These are phyloP conservation scores for Pythium angustatum DNA, from an alignment of 352 stramenopile genomes.

Conservation along the genomic window DNA sequence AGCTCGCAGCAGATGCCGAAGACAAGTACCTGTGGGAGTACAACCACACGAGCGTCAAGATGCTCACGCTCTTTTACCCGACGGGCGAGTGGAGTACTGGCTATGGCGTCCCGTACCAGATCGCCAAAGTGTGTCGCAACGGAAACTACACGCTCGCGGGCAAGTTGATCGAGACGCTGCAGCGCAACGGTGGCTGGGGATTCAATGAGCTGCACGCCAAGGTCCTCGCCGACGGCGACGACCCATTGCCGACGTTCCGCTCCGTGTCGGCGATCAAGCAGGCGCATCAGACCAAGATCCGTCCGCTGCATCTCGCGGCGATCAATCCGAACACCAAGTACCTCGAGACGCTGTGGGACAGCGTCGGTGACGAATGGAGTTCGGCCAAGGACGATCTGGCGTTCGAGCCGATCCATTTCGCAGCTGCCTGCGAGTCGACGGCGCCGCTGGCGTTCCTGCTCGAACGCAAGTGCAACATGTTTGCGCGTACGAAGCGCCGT, in stretches of 20 bases:
- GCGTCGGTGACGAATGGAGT: slow-evolving; percentile 48
- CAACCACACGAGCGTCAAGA: slow-evolving; percentile 49
- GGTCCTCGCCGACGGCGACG: slow-evolving; percentile 45
- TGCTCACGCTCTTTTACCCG: slow-evolving; percentile 69
- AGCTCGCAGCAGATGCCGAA: neutral
- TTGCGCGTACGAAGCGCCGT: slow-evolving; percentile 56
- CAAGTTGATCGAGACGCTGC: slow-evolving; percentile 58
- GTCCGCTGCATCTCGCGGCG: slow-evolving; percentile 65
- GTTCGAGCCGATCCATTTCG: slow-evolving; percentile 73
- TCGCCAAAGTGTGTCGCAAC: slow-evolving; percentile 36
- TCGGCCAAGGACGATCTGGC: slow-evolving; percentile 57
- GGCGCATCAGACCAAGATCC: slow-evolving; percentile 57
- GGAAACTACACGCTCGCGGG: slow-evolving; percentile 50
- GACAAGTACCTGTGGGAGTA: slow-evolving; percentile 46
- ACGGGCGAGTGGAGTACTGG: slow-evolving; percentile 52
- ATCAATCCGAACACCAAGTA: slow-evolving; percentile 79
- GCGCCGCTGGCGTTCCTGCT: slow-evolving; percentile 63
- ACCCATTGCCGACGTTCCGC: slow-evolving; percentile 52
- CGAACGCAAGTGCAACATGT: slow-evolving; percentile 54
- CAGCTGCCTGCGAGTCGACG: slow-evolving; percentile 51
- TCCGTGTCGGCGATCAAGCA: slow-evolving; percentile 72
- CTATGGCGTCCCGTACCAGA: slow-evolving; percentile 35
- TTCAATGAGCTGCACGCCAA: slow-evolving; percentile 67
- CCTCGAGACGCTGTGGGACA: slow-evolving; percentile 58
- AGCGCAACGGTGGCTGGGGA: slow-evolving; percentile 53